Conservation (phyloP, 2,329 filamentous ascomycete species). For the Botrytis elliptica region DNA sequence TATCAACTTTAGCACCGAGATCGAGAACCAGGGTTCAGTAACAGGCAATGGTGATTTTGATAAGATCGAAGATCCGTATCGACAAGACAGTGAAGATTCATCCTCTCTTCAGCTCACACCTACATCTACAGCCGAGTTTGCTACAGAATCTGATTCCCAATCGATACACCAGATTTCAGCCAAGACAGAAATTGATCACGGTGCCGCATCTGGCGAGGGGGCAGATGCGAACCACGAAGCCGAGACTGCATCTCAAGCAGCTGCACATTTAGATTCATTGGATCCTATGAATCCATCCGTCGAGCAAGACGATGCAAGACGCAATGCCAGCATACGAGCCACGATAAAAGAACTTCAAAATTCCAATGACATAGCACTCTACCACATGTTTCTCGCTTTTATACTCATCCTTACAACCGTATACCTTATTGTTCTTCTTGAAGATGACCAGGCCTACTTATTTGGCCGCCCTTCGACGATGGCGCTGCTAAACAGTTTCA, state of each 20-base stretch:
- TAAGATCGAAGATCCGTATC: not conserved
- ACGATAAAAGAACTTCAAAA: not conserved
- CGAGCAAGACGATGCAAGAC: not conserved
- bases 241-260: not conserved
- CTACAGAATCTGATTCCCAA: not conserved
- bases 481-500: not conserved
- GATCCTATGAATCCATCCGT: not conserved
- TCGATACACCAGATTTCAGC: not conserved
- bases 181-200: not conserved
- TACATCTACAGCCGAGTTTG: not conserved
- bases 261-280: not conserved
- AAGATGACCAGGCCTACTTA: not conserved
- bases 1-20: not conserved
- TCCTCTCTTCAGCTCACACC: not conserved
- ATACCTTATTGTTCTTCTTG: not conserved
- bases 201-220: fast-evolving
- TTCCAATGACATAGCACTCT: fast-evolving
- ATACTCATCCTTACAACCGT: not conserved
- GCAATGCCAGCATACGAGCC: not conserved
- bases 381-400: not conserved
- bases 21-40: not conserved
- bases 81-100: not conserved
- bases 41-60: not conserved
- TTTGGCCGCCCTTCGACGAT: not conserved
- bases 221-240: not conserved